Base-by-base conservation (phyloP, 805 yeast species). In the Pichia occidentalis region DNA sequence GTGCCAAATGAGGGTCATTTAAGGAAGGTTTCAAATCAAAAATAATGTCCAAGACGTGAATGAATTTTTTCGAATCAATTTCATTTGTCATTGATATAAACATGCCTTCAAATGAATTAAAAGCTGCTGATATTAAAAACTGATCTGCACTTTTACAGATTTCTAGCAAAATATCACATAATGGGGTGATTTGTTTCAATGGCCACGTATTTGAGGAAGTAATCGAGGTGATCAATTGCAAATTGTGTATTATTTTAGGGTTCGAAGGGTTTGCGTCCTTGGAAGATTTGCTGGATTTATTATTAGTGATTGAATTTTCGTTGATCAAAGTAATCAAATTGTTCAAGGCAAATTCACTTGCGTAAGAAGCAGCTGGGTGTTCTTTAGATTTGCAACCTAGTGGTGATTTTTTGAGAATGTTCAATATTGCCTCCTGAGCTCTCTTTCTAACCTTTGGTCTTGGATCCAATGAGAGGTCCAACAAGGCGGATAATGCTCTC, bases 381-480 rank as follows among this genome's bases (percentile, higher is more conserved):
- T 75, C 80, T 5, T 79, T 70, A 11, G 79, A 69, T 7, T 95
- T 90, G 9, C 87, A 83, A 0, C 82, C 70, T 9, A 95, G 94
- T 3, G 84, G 80, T 44, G 71, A 71, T 11, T 34, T 32, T 2
- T 63, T 47, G 43, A 92, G 64, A 22, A 92, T 65, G 3, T 67
- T 70, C 34, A 70, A 63, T n/a, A 92, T 70, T 2, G 97, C 84
- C 41, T 92, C 98, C 52, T 80, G 82, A 1, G 97, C 95, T 66
- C 97, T 80, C 72, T 83, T 85, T 59, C 98, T 77, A 10, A 92
- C 95, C 53, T 92, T 92, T 25, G 98, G 98, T 56, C 97, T 75
- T 32, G 83, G 81, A 60, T 92, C 97, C 29, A 85, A 63, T 0
- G 90, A 75, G 44, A 86, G 68, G 56, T 84, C 86, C 42, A 88